phyloP scores from a whole-genome alignment of 495 filamentous ascomycete genomes.

The Xanthoparmelia taractica region DNA sequence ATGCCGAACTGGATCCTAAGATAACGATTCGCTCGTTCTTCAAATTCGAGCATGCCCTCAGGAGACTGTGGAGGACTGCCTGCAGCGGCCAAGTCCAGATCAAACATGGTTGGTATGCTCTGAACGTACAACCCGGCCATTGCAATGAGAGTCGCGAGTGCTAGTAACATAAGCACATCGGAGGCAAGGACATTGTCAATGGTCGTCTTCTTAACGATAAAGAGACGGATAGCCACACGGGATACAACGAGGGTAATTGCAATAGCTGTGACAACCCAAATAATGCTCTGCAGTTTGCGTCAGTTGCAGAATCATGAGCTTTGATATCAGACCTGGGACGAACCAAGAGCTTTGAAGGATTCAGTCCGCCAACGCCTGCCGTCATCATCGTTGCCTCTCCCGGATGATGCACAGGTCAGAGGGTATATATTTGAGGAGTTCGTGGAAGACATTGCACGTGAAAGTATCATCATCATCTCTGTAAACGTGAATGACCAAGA shows the following conservation, averaged over 20 bases:
- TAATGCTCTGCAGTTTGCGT: conserved; percentile 12
- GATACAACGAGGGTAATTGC: conserved; percentile 19
- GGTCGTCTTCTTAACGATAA: conserved; percentile 5
- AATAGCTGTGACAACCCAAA: conserved; percentile 19
- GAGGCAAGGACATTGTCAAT: conserved; percentile 8
- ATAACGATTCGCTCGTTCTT: conserved; percentile 8
- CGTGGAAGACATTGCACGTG: not conserved
- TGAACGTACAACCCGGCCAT: conserved; percentile 17
- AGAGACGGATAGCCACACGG: conserved; percentile 14
- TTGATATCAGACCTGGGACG: not conserved
- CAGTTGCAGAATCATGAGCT: not conserved
- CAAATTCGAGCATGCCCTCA: not conserved
- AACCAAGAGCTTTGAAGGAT: conserved; percentile 7
- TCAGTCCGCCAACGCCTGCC: conserved; percentile 9
- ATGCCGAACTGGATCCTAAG: conserved; percentile 32
- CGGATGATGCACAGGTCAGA: conserved; percentile 26
- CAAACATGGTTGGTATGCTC: conserved; percentile 16
- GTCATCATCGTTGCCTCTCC: not conserved
- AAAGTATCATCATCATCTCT: not conserved
- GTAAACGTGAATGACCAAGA: not conserved
- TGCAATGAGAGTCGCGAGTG: conserved; percentile 12
- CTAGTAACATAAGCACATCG: conserved; percentile 12
- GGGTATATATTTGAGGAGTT: not conserved
- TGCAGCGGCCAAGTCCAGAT: conserved; percentile 8
- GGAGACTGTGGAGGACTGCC: not conserved